These are phyloP conservation scores for Lepidium campestre DNA, from an alignment of 441 rosid species.

Conservation along the genomic window DNA sequence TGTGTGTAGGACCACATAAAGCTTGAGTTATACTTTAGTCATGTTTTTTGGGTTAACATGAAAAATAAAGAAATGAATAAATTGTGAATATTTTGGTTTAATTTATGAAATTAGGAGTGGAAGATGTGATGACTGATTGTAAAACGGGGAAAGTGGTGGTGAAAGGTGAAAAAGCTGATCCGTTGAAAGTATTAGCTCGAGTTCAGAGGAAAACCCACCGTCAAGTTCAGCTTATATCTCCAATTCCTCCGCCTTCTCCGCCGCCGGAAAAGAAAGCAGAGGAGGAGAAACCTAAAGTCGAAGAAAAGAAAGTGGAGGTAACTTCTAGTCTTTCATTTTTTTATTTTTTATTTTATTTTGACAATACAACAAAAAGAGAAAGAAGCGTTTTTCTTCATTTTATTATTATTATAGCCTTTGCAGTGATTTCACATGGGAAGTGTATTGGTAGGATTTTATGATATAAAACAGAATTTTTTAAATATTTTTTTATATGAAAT, in stretches of 20 bases:
- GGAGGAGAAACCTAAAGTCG: slow-evolving; percentile 54
- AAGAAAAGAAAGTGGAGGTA: slow-evolving; percentile 81
- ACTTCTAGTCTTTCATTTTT: background rate
- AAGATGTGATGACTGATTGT: slow-evolving; percentile 66
- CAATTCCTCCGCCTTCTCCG: slow-evolving; percentile 62
- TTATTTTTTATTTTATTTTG: background rate
- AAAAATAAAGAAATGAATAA: background rate
- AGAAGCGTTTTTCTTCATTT: background rate
- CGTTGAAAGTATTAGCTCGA: slow-evolving; percentile 55
- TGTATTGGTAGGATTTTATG: slow-evolving; percentile 16
- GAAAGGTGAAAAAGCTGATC: slow-evolving; percentile 81
- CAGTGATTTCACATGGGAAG: slow-evolving; percentile 28
- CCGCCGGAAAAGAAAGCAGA: slow-evolving; percentile 51
- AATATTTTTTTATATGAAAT: background rate
- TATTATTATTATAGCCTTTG: slow-evolving; percentile 1
- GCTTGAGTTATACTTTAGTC: background rate
- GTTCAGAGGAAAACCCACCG: slow-evolving; percentile 64
- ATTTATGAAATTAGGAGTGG: slow-evolving; percentile 45
- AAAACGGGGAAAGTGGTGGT: slow-evolving; percentile 60
- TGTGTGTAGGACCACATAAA: slow-evolving; percentile 20
- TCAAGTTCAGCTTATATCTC: slow-evolving; percentile 68
- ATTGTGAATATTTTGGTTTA: background rate
- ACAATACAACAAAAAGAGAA: background rate
- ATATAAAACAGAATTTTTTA: background rate
- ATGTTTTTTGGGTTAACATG: slow-evolving; percentile 1